Base-by-base conservation (phyloP, 2,329 filamentous ascomycete genomes). In the Escovopsis sp. region DNA sequence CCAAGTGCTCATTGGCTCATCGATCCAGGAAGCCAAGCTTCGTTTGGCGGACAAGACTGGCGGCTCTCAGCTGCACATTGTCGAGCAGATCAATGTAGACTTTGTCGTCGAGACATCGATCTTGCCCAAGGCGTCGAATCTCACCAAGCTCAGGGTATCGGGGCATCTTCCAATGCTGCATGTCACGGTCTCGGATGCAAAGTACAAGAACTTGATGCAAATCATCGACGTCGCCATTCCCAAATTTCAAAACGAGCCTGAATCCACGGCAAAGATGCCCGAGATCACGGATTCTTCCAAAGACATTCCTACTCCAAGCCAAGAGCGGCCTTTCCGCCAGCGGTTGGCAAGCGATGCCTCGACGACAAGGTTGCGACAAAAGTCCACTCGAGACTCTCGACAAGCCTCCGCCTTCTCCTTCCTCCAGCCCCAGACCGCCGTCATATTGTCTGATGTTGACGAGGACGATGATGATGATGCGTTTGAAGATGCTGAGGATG, bases 51-150 rank as follows among this genome's bases (percentile, higher is more conserved):
- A 77, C 26, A 74, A 76, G 48, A 75, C 81, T 26, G 75, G 82
- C 6, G 69, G 72, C 2, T 81, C 80, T 44, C 80, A 80, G 48
- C 72, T 93, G 50, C 89, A 96, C 57, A 79, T 99, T 43, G 85
- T 99, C 33, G 89, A 99, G 59, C 80, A 85, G 50, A 98, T 98
- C 66, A 98, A 94, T 51, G 84, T 99, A 52, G 85, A 96, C 59
- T 96, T 99, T 58, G 79, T 87, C 10, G 77, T 99, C n/a, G 88
- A 95, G 58, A 82, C 84, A 18, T 98, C 88, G 7, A 99, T 99
- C 51, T 68, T 98, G n/a, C 91, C 91, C 0, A 95, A 95, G 57
- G 86, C 86, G 1, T 83, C 89, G 0, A 93, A 95, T 48, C 67
- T 99, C 39, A 93, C 91, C 12, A 91, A 91, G 54, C 80, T 95